These are phyloP conservation scores for Boletus vinaceobasis DNA, from an alignment of 768 basidiomycete species.

Conservation along the genomic window DNA sequence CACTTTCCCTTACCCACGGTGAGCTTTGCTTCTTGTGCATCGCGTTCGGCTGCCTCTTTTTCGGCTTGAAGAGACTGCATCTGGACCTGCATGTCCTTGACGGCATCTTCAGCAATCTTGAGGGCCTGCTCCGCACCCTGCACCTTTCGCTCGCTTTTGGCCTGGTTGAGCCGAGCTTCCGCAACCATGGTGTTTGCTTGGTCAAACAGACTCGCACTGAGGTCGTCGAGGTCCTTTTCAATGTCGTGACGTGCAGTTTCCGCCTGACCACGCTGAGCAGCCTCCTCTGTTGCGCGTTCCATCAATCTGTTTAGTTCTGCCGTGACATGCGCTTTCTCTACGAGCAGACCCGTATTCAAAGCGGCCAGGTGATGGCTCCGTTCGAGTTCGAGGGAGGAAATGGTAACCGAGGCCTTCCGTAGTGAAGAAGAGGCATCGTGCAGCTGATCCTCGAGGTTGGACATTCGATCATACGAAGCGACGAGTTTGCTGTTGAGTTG, in stretches of 20 bases:
- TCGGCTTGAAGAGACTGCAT: conserved; percentile 73
- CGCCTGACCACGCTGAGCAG: conserved; percentile 84
- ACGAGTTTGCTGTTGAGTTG: conserved; percentile 93
- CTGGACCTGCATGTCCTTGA: conserved; percentile 78
- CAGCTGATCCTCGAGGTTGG: conserved; percentile 87
- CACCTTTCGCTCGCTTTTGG: conserved; percentile 70
- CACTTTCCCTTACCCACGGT: conserved; percentile 70
- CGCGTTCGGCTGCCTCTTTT: conserved; percentile 58
- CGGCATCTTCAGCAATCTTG: conserved; percentile 81
- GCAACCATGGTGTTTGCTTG: conserved; percentile 99
- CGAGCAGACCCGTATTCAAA: conserved; percentile 85
- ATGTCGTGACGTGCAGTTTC: conserved; percentile 79
- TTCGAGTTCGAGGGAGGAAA: conserved; percentile 81
- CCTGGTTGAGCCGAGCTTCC: conserved; percentile 69
- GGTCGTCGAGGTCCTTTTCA: conserved; percentile 92
- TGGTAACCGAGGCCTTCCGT: conserved; percentile 58
- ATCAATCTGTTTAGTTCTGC: conserved; percentile 89
- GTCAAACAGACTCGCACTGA: conserved; percentile 84
- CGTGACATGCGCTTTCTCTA: conserved; percentile 89
- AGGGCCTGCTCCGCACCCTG: conserved; percentile 74
- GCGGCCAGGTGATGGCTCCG: conserved; percentile 84
- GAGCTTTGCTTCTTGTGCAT: conserved; percentile 45
- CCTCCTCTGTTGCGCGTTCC: conserved; percentile 94
- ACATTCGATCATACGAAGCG: conserved; percentile 84
- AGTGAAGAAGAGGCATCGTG: conserved; percentile 62